Evolutionary conservation across 140 eudicot genomes (phyloP).

Genomic region (Ambrosia hybrid): DNA sequence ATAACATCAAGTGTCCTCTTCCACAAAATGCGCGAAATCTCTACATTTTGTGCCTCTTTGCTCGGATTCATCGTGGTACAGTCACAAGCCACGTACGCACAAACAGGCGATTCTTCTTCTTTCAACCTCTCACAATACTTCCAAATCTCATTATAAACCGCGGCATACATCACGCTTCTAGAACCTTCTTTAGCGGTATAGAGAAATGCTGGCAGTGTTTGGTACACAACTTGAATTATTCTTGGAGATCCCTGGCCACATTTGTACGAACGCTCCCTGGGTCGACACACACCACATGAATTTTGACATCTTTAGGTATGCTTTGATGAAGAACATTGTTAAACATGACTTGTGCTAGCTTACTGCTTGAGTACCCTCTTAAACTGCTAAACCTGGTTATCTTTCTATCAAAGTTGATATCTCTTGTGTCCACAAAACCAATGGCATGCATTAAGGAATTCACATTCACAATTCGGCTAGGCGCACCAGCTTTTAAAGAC

Average conservation of each 20-base stretch:
- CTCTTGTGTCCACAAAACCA: slow-evolving; percentile 38
- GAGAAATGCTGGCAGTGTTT: slow-evolving; percentile 15
- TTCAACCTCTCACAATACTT: slow-evolving; percentile 40
- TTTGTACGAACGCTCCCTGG: slow-evolving; percentile 71
- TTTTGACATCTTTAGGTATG: slow-evolving; percentile 45
- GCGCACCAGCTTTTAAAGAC: slow-evolving; percentile 39
- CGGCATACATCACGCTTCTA: slow-evolving; percentile 44
- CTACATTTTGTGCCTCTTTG: slow-evolving; percentile 39
- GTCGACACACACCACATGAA: slow-evolving; percentile 50
- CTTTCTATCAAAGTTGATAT: slow-evolving; percentile 34
- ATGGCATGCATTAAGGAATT: slow-evolving; percentile 44
- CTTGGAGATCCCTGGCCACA: slow-evolving; percentile 61
- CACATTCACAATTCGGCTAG: slow-evolving; percentile 47
- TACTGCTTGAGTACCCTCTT: slow-evolving; percentile 45
- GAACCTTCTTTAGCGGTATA: slow-evolving; percentile 45
- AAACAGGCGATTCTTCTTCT: slow-evolving; percentile 36
- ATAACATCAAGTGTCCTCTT: slow-evolving; percentile 36
- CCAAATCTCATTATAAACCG: slow-evolving; percentile 33
- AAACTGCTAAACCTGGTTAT: slow-evolving; percentile 32
- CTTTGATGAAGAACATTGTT: slow-evolving; percentile 53
- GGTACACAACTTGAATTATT: slow-evolving; percentile 44
- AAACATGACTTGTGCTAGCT: slow-evolving; percentile 62
- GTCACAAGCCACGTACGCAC: slow-evolving; percentile 37
- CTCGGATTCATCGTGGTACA: slow-evolving; percentile 39
- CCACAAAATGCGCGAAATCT: slow-evolving; percentile 34